Percentiles rank a stretch among this genome's conserved stretches.
phyloP scores from a whole-genome alignment of 306 rosid species.

The Lathyrus sativus region DNA sequence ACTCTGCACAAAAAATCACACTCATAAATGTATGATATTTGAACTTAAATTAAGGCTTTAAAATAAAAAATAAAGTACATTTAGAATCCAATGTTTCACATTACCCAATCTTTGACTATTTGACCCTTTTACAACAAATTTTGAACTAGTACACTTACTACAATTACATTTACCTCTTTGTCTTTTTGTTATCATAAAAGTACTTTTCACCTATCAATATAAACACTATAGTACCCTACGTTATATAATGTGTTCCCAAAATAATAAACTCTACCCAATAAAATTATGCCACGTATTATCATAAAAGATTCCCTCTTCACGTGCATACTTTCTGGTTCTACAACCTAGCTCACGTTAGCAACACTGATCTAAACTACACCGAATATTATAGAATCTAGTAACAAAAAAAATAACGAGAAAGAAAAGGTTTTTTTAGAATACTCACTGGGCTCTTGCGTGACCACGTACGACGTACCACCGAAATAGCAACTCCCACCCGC shows the following conservation, averaged over 20 bases:
- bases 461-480: conserved; percentile 90
- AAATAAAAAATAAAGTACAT: neutral
- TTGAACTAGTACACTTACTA: neutral
- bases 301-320: conserved; percentile 44
- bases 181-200: neutral
- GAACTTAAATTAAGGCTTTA: neutral
- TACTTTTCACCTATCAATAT: conserved; percentile 20
- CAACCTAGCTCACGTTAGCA: conserved; percentile 40
- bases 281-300: conserved; percentile 32
- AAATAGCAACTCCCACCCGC: conserved; percentile 82
- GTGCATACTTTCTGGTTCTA: conserved; percentile 17
- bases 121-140: conserved; percentile 8
- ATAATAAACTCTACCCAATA: conserved; percentile 30
- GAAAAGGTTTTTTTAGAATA: conserved; percentile 3
- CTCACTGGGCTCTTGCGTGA: conserved; percentile 93
- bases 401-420: neutral
- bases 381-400: neutral
- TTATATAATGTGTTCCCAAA: neutral
- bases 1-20: conserved; percentile 54
- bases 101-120: conserved; percentile 38
- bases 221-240: conserved; percentile 23
- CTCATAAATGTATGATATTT: neutral
- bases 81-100: conserved; percentile 41
- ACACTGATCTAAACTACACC: conserved; percentile 33
- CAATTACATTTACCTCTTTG: conserved; percentile 14